Conservation (phyloP, 371 early-diverging fungal genomes). For the Furculomyces boomerangus region DNA sequence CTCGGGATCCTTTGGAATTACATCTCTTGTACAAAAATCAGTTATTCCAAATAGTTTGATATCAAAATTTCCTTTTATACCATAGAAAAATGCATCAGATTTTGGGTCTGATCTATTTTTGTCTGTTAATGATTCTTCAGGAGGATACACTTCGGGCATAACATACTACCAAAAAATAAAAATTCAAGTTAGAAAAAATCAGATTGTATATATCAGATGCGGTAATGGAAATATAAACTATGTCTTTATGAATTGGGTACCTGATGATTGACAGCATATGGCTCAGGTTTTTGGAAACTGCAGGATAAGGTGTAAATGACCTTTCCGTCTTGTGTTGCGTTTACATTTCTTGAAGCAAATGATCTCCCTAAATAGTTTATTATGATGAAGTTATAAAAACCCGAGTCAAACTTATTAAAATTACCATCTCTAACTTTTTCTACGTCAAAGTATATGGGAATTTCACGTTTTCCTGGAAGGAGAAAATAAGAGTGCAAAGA, state of each 20-base stretch:
- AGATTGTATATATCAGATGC: neutral
- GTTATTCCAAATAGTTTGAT: neutral
- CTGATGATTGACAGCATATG: neutral
- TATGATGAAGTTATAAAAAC: neutral
- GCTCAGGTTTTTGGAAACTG: constrained; percentile 25
- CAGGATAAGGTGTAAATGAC: constrained; percentile 27
- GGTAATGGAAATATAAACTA: neutral
- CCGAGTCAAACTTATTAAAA: neutral
- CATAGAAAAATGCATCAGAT: neutral
- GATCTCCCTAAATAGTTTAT: constrained; percentile 7
- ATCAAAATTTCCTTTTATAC: neutral
- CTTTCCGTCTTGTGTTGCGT: constrained; percentile 31
- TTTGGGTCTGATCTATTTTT: neutral
- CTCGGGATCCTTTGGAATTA: neutral
- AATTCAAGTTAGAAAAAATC: neutral
- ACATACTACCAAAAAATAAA: neutral
- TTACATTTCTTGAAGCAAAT: constrained; percentile 29
- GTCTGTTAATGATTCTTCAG: neutral
- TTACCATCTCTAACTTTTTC: neutral
- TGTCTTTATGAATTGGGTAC: neutral
- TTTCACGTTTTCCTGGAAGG: constrained; percentile 30
- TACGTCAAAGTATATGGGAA: neutral
- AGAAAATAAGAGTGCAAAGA: constrained; percentile 62
- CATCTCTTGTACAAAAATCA: neutral
- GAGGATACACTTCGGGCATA: neutral